Evolutionary conservation across 164 flowering plant species (phyloP), one percentile per base, ranked within the genome.

Genomic region (Dillenia suffruticosa): DNA sequence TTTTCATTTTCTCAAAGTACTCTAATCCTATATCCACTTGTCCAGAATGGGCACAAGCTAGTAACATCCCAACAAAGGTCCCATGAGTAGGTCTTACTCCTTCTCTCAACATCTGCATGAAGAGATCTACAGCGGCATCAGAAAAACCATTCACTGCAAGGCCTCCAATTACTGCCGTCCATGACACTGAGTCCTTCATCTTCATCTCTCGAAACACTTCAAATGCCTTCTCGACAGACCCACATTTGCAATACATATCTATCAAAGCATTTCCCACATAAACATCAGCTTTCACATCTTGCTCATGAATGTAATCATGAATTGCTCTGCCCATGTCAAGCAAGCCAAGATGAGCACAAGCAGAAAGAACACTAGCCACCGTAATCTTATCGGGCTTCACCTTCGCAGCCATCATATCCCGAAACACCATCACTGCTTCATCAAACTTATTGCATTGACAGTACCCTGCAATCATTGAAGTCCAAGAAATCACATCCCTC

Each of bases 171-270:
- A 86, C 15, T 19, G 90, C 76, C 51, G 77, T 82, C 97, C 97
- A 90, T 5, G 86, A 75, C n/a, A 90, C 79, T 48, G 69, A 46
- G 55, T 88, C 89, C 63, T 74, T 87, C 63, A 61, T 70, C 64
- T 61, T 68, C 85, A 86, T 84, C 47, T 73, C 70, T 49, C 58
- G 60, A 63, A 90, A 90, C 9, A 90, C 84, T 59, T 71, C 63
- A 52, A 79, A 12, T 45, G 92, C 90, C 68, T 71, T 76, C 53
- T 73, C 65, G 24, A 69, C 76, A 44, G 61, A 66, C 49, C 90
- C 97, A 58, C 92, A 90, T 72, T 90, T 90, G 74, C 81, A 84
- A 58, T 87, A 86, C 97, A 90, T 82, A 62, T 90, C 87, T 43
- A 87, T 81, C 51, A 90, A 68, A 56, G 93, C 56, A 57, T 85